A percentile compares a stretch with the other conserved stretches of the same genome.
Evolutionary conservation across 2,329 filamentous ascomycete species (phyloP).

Genomic region (Scedosporium boydii): DNA sequence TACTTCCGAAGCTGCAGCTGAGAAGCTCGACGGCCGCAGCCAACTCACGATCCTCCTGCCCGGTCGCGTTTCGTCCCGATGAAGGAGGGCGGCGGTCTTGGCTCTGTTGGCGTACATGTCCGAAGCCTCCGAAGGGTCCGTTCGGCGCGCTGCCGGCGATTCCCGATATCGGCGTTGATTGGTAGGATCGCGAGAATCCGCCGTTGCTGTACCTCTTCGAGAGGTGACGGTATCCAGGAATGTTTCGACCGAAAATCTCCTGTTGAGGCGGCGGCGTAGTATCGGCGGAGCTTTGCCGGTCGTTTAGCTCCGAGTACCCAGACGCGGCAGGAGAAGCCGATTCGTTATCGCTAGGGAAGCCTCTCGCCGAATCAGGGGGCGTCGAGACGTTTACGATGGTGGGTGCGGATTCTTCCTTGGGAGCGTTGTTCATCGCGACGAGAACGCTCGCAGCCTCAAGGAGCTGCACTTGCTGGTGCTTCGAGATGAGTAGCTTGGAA

Average conservation of each 20-base stretch:
- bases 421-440: conserved; percentile 68
- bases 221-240: conserved; percentile 35
- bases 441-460: conserved; percentile 95
- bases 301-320: conserved; percentile 67
- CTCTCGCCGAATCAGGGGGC: conserved; percentile 55
- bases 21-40: conserved; percentile 85
- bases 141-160: conserved; percentile 40
- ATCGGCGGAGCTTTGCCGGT: conserved; percentile 74
- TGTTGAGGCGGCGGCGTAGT: conserved; percentile 81
- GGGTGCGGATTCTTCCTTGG: conserved; percentile 7
- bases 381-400: conserved; percentile 45
- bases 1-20: conserved; percentile 83
- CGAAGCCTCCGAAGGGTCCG: conserved; percentile 23
- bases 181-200: conserved; percentile 68
- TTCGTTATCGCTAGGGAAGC: conserved; percentile 69
- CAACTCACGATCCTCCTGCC: conserved; percentile 77
- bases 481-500: conserved; percentile 95
- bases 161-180: conserved; percentile 50
- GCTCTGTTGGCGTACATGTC: conserved; percentile 63
- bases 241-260: conserved; percentile 50
- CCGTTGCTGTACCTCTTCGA: conserved; percentile 50
- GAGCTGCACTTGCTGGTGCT: conserved; percentile 97
- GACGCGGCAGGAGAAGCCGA: conserved; percentile 76
- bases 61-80: conserved; percentile 63
- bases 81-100: conserved; percentile 69